phyloP scores from a whole-genome alignment of 345 rosid genomes.

The Melastoma malabathricum region DNA sequence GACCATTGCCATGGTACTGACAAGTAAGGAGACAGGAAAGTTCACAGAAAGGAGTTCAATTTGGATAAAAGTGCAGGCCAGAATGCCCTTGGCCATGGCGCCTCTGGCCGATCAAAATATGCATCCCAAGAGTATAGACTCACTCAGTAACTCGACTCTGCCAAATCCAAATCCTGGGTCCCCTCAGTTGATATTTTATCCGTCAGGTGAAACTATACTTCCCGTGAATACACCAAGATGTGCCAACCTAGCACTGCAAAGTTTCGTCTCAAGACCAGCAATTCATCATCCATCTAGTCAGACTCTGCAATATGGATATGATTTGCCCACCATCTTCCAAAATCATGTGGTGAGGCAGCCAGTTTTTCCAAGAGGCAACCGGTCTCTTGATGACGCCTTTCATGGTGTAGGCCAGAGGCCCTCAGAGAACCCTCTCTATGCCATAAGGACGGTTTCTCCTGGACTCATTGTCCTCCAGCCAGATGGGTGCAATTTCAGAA shows the following conservation, averaged over 20 bases:
- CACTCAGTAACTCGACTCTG: no score
- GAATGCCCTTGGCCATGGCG: neutral
- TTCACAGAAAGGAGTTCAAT: slow-evolving; percentile 23
- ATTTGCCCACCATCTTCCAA: slow-evolving; percentile 2
- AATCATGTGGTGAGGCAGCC: slow-evolving; percentile 10
- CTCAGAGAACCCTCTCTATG: neutral
- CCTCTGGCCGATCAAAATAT: slow-evolving; percentile 5
- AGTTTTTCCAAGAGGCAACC: slow-evolving; percentile 20
- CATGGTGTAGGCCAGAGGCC: slow-evolving; percentile 13
- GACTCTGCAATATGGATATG: no score
- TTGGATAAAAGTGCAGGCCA: slow-evolving; percentile 11
- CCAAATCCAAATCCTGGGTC: neutral
- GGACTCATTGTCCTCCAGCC: slow-evolving; percentile 16
- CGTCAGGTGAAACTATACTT: slow-evolving; percentile 6
- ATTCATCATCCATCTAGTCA: slow-evolving; percentile 15
- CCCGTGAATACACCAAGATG: slow-evolving; percentile 6
- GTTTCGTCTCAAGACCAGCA: slow-evolving; percentile 8
- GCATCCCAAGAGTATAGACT: no score
- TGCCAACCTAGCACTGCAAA: slow-evolving; percentile 12
- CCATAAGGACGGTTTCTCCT: slow-evolving; percentile 15
- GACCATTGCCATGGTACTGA: slow-evolving; percentile 88
- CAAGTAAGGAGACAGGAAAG: slow-evolving; percentile 47
- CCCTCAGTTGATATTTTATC: neutral
- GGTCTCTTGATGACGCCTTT: slow-evolving; percentile 16
- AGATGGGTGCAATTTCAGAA: slow-evolving; percentile 18